Conservation (phyloP, 2,329 filamentous ascomycete genomes). For the Apiospora saccharicola region DNA sequence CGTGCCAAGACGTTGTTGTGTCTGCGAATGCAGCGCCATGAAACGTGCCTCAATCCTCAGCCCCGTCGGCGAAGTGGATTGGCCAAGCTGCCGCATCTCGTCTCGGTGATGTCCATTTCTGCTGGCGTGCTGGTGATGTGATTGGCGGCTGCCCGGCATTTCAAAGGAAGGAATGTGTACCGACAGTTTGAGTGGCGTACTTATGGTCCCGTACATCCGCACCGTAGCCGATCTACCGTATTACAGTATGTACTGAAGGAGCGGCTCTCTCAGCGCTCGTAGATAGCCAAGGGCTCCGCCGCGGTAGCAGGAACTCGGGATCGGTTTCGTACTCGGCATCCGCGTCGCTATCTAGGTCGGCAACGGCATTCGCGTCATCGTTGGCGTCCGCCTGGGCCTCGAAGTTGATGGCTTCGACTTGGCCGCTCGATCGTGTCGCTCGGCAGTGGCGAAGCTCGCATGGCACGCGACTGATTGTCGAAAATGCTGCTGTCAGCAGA, state of each 20-base stretch:
- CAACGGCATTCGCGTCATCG: constrained; percentile 2
- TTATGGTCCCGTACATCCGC: too few species aligned
- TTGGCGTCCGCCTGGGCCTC: background rate
- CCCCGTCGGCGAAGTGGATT: constrained; percentile 5
- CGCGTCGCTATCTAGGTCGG: background rate
- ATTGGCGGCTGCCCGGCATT: background rate
- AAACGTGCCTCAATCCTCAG: background rate
- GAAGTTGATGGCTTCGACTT: background rate
- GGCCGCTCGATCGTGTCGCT: background rate
- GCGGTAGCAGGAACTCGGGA: background rate
- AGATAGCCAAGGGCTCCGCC: background rate
- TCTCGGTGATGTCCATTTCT: too few species aligned
- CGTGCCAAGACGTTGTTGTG: too few species aligned
- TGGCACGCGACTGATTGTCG: too few species aligned
- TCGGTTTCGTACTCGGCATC: constrained; percentile 16
- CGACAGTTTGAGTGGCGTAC: constrained; percentile 1
- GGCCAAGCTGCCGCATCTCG: background rate
- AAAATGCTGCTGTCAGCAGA: too few species aligned
- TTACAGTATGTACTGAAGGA: too few species aligned
- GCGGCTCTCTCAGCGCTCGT: too few species aligned
- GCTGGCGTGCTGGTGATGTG: too few species aligned
- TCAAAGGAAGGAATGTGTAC: background rate
- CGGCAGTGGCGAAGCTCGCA: background rate
- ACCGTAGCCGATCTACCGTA: too few species aligned
- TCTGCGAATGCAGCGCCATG: background rate